These are phyloP conservation scores for Amphirosellinia nigrospora DNA, from an alignment of 495 filamentous ascomycete species.

Conservation along the genomic window DNA sequence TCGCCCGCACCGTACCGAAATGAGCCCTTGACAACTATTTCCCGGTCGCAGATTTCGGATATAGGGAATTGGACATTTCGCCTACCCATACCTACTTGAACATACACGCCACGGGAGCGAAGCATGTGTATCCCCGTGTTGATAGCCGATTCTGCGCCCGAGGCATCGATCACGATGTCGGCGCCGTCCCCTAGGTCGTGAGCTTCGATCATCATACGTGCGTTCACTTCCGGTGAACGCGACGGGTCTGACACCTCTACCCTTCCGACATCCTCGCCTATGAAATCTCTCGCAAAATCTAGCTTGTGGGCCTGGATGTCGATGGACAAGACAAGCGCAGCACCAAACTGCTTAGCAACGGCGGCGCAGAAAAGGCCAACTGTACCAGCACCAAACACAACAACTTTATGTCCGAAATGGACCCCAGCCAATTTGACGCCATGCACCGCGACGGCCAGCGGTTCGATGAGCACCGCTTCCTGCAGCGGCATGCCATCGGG, in stretches of 20 bases:
- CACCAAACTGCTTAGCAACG: slow-evolving; percentile 75
- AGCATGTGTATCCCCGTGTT: slow-evolving; percentile 72
- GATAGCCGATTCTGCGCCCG: slow-evolving; percentile 74
- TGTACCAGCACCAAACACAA: slow-evolving; percentile 82
- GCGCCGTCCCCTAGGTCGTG: slow-evolving; percentile 63
- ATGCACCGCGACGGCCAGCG: slow-evolving; percentile 79
- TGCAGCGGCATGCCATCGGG: slow-evolving; percentile 67
- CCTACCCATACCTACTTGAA: slow-evolving; percentile 82
- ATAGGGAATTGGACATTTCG: slow-evolving; percentile 77
- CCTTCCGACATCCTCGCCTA: slow-evolving; percentile 58
- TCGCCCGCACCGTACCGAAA: slow-evolving; percentile 82
- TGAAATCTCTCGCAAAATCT: slow-evolving; percentile 66
- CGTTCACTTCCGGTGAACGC: slow-evolving; percentile 64
- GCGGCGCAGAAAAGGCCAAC: slow-evolving; percentile 78
- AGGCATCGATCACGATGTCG: slow-evolving; percentile 79
- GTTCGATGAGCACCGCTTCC: slow-evolving; percentile 82
- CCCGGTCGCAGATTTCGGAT: slow-evolving; percentile 73
- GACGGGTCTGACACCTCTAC: slow-evolving; percentile 61
- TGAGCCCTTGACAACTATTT: slow-evolving; percentile 74
- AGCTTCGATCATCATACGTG: slow-evolving; percentile 53
- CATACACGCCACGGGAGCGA: slow-evolving; percentile 71
- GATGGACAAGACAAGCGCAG: slow-evolving; percentile 68
- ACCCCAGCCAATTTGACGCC: slow-evolving; percentile 68
- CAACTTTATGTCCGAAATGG: slow-evolving; percentile 68
- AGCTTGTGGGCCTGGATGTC: slow-evolving; percentile 73